These are phyloP conservation scores for Globisporangium abappressorium DNA, from an alignment of 352 stramenopile species.

Conservation along the genomic window DNA sequence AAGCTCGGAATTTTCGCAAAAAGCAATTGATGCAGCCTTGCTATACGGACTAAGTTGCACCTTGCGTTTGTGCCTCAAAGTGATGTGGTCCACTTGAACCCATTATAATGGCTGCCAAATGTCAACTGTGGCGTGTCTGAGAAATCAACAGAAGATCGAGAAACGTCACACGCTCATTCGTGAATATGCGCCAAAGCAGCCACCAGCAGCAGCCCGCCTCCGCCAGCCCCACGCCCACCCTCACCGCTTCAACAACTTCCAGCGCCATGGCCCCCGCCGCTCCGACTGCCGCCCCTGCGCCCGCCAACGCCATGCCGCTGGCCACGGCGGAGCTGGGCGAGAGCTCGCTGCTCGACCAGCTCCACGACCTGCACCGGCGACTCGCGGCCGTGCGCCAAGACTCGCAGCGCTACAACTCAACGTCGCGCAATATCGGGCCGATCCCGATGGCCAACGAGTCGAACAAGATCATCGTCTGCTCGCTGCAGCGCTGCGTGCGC, in stretches of 20 bases:
- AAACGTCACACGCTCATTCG: constrained; percentile 1
- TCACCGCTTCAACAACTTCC: background rate
- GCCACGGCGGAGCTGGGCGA: constrained; percentile 48
- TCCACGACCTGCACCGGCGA: constrained; percentile 70
- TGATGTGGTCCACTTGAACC: background rate
- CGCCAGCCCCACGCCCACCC: background rate
- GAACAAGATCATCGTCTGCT: constrained; percentile 83
- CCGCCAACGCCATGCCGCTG: constrained; percentile 10
- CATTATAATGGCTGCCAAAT: background rate
- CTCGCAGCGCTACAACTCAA: constrained; percentile 66
- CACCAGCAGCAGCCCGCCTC: background rate
- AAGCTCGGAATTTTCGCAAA: too few relatives aligned
- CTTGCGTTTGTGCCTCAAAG: background rate
- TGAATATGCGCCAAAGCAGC: constrained; percentile 8
- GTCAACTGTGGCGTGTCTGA: background rate
- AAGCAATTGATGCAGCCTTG: background rate
- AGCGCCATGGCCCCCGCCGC: background rate
- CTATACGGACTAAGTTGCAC: background rate
- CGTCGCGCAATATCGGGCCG: constrained; percentile 55
- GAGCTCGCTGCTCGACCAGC: constrained; percentile 71
- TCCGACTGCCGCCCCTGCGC: background rate
- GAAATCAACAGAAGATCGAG: constrained; percentile 6
- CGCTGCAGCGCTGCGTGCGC: constrained; percentile 63
- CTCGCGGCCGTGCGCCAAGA: constrained; percentile 71
- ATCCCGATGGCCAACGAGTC: constrained; percentile 72